Conservation (phyloP, 2,329 filamentous ascomycete species). For the Microdochium bolleyi region DNA sequence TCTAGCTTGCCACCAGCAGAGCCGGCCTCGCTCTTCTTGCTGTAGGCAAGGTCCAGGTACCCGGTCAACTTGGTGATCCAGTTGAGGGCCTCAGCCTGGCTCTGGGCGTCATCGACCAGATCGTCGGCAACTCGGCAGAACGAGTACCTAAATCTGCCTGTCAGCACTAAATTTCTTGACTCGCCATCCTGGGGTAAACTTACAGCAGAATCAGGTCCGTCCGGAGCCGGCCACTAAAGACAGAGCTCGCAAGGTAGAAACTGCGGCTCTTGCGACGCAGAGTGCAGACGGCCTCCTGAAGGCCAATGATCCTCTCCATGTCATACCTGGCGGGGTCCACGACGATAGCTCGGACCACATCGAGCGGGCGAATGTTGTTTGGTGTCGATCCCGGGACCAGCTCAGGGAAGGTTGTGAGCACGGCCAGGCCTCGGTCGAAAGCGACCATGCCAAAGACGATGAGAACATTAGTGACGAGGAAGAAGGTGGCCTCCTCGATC, state of each 20-base stretch:
- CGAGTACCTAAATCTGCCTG: conserved; percentile 43
- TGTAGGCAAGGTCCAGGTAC: conserved; percentile 49
- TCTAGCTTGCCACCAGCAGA: conserved; percentile 11
- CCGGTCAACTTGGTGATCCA: conserved; percentile 52
- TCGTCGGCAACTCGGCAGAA: conserved; percentile 71
- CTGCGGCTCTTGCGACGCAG: conserved; percentile 61
- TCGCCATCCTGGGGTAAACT: conserved; percentile 4
- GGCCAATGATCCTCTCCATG: conserved; percentile 44
- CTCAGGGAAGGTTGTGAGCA: conserved; percentile 55
- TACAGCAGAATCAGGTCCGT: conserved; percentile 59
- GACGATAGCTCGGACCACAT: conserved; percentile 41
- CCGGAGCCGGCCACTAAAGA: conserved; percentile 59
- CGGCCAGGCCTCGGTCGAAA: conserved; percentile 61
- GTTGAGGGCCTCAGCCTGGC: conserved; percentile 38
- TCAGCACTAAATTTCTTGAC: conserved; percentile 4
- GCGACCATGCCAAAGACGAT: conserved; percentile 63
- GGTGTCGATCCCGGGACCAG: conserved; percentile 32
- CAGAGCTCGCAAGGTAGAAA: conserved; percentile 64
- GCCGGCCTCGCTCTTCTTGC: conserved; percentile 13
- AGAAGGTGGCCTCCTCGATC: conserved; percentile 68
- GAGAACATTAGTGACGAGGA: conserved; percentile 60
- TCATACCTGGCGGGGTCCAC: conserved; percentile 42
- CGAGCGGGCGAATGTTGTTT: not conserved
- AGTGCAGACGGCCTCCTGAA: conserved; percentile 49
- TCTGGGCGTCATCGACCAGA: conserved; percentile 57